Base-by-base conservation (phyloP, 2,329 filamentous ascomycete genomes). In the Xylariales sp. region DNA sequence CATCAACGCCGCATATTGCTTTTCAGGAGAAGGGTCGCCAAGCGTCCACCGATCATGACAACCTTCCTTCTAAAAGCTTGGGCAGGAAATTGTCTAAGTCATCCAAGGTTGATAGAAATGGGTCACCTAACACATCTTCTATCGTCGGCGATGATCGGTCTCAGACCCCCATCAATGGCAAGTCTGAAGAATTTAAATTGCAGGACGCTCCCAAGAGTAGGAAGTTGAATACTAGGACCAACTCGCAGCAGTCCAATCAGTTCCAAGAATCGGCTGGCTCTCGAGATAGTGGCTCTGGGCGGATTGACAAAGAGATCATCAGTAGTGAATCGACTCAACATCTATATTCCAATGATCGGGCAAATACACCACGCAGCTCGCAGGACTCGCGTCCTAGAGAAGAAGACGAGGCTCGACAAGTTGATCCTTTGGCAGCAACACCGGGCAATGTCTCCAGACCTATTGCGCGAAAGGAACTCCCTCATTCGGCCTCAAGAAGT, bases 11-110 rank as follows among this genome's bases (percentile, higher is more conserved):
- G n/a, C 94, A 97, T 75, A 97, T 97, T 74, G 92, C 93, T 28
- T 97, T 94, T 77, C 93, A 97, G 78, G 93, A 97, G 75, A 96
- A 94, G 79, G 88, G 89, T 1, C 87, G 92, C 52, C 85, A 89
- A 68, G 80, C 85, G 4, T 90, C 89, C 0, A 87, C 89, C 2
- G 88, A 90, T 10, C 81, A 88, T 30, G 83, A 88, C 36, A 86
- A 85, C 45, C 82, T 84, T 1, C 83, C 86, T 54, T 80, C 83
- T 30, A 89, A 84, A 74, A 79, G 81, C 56, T 81, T 82, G 65
- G 80, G 77, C 69, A 85, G 80, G 74, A 86, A 81, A 78, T 80
- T 81, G 50, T 87, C 81, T 61, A 87, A 84, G 74, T 81, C 80
- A 30, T 80, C 79, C 9, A 78, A 74, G 64, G 73, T 71, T 32